These are phyloP conservation scores for Dactylonectria macrodidyma DNA, from an alignment of 2,329 filamentous ascomycete genomes.

Conservation along the genomic window DNA sequence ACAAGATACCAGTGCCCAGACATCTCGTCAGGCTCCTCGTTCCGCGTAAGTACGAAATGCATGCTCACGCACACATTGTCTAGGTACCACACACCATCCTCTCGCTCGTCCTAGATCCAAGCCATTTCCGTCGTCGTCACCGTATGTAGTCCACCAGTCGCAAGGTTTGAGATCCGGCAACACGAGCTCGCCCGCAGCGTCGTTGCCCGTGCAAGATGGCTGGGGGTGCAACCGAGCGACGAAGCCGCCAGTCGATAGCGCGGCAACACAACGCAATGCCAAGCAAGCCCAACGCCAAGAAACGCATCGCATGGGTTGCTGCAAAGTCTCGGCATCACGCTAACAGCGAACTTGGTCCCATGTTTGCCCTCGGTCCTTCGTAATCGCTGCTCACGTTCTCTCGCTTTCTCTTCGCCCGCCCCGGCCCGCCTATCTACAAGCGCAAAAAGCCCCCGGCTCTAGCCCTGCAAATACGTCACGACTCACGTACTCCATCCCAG, in stretches of 20 bases:
- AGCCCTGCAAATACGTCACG: slow-evolving; percentile 27
- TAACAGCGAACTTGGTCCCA: slow-evolving; percentile 18
- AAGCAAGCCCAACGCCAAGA: not conserved
- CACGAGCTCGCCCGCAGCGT: slow-evolving; percentile 6
- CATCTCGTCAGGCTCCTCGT: not conserved
- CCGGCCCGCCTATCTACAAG: slow-evolving; percentile 28
- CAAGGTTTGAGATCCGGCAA: slow-evolving; percentile 8
- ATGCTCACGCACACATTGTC: not conserved
- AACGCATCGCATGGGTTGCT: slow-evolving; percentile 20
- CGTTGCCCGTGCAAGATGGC: slow-evolving; percentile 10
- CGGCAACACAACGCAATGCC: not conserved
- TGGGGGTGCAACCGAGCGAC: not conserved
- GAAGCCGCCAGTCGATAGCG: slow-evolving; percentile 2
- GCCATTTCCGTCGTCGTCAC: slow-evolving; percentile 45
- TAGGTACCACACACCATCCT: slow-evolving; percentile 40
- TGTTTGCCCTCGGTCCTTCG: slow-evolving; percentile 17
- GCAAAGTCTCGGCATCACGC: slow-evolving; percentile 32
- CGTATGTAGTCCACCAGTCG: slow-evolving; percentile 28
- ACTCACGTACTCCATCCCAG: slow-evolving; percentile 27
- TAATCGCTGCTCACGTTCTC: slow-evolving; percentile 26
- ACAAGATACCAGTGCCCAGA: not conserved
- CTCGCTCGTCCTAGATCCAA: slow-evolving; percentile 36
- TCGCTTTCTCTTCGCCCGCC: slow-evolving; percentile 8
- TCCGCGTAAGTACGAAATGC: not conserved
- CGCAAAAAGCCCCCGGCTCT: slow-evolving; percentile 7